phyloP scores from a whole-genome alignment of 2,329 filamentous ascomycete genomes.

The Clonostachys solani region DNA sequence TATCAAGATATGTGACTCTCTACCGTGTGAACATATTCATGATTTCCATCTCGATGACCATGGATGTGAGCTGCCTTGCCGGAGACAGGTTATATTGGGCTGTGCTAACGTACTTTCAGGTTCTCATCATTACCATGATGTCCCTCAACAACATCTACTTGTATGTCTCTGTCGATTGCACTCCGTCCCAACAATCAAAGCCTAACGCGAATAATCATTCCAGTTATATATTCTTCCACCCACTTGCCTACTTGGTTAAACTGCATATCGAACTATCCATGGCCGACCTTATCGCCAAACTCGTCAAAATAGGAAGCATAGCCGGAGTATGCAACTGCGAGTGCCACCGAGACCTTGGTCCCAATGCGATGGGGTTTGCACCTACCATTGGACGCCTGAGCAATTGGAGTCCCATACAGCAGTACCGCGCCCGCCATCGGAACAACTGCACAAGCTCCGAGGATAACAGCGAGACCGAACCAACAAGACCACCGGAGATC shows the following conservation, averaged over 20 bases:
- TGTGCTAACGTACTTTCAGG: neutral
- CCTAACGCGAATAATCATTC: accelerated
- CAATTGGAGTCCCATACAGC: too few relatives aligned
- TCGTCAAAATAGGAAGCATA: neutral
- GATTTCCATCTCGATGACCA: conserved; percentile 14
- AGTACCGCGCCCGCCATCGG: too few relatives aligned
- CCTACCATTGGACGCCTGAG: too few relatives aligned
- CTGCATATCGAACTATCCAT: conserved; percentile 46
- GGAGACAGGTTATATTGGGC: neutral
- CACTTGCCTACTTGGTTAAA: conserved; percentile 41
- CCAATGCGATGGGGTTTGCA: too few relatives aligned
- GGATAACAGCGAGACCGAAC: too few relatives aligned
- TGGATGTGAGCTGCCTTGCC: conserved; percentile 10
- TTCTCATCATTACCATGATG: conserved; percentile 17
- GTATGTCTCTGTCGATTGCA: conserved; percentile 7
- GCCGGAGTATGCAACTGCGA: too few relatives aligned
- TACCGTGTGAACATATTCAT: conserved; percentile 24
- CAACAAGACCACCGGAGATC: too few relatives aligned
- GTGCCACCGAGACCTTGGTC: too few relatives aligned
- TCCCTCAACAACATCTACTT: conserved; percentile 15
- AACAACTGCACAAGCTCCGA: too few relatives aligned
- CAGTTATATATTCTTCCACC: conserved; percentile 28
- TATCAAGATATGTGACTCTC: conserved; percentile 41
- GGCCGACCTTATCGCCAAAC: conserved; percentile 36
- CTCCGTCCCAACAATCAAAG: neutral